Evolutionary conservation across 495 filamentous ascomycete genomes (phyloP).

Genomic region (Neurospora sp.): DNA sequence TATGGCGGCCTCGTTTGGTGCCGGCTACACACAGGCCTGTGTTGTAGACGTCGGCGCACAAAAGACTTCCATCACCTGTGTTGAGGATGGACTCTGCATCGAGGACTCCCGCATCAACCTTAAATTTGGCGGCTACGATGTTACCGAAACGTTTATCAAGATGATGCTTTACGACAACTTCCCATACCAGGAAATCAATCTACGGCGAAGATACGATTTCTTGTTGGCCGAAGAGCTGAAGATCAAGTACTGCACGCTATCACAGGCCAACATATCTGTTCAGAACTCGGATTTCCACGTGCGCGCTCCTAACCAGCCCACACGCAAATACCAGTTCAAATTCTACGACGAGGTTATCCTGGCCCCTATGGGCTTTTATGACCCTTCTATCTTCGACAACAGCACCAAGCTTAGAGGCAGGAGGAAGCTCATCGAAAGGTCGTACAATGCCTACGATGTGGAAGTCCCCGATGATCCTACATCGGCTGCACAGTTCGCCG

Average conservation of each 20-base stretch:
- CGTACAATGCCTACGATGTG: conserved; percentile 82
- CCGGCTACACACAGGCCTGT: conserved; percentile 82
- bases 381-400: conserved; percentile 78
- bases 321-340: conserved; percentile 85
- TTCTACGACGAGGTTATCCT: conserved; percentile 89
- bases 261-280: conserved; percentile 71
- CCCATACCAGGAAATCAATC: conserved; percentile 86
- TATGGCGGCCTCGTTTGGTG: conserved; percentile 89
- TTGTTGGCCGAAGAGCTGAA: conserved; percentile 92
- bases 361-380: conserved; percentile 82
- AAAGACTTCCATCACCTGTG: conserved; percentile 95
- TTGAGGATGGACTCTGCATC: conserved; percentile 90
- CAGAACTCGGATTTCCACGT: conserved; percentile 81
- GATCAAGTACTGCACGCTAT: conserved; percentile 76
- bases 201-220: conserved; percentile 84
- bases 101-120: conserved; percentile 87
- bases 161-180: conserved; percentile 96
- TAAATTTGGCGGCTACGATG: conserved; percentile 85
- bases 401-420: conserved; percentile 65
- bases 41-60: conserved; percentile 96
- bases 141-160: conserved; percentile 88
- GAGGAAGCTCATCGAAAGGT: conserved; percentile 68
- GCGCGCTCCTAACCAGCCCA: conserved; percentile 76
- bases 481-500: conserved; percentile 73
- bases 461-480: conserved; percentile 79